Evolutionary conservation across 148 eudicot species (phyloP), one percentile per base, ranked within the genome.

Genomic region (Spergularia bocconei): DNA sequence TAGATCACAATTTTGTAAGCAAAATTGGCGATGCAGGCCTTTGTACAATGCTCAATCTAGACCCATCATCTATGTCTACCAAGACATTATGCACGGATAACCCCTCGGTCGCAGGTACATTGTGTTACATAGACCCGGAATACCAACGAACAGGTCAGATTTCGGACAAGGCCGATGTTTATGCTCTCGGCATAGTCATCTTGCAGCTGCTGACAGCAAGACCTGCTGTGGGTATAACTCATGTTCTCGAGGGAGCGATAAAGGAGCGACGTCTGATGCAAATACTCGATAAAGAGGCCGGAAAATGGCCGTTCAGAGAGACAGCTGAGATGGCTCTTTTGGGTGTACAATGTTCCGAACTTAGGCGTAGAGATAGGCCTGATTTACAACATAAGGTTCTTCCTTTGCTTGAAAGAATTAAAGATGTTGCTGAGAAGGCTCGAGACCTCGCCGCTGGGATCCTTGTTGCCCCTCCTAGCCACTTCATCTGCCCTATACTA

Each of bases 11-110:
- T 74, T 71, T 86, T 2, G 91, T 91, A 53, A 94, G 96, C 87
- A 94, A 94, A 84, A 94, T 94, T 13, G 90, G 97, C n/a, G 97
- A 91, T 72, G 91, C 92, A 47, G 97, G 96, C 63, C 95, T 93
- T 54, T 85, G 93, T 20, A 87, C 88, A 19, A 81, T 90, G 93
- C 81, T 91, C 10, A 65, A 80, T 61, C 19, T 70, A 16, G 90
- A 84, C 17, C 77, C 87, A 14, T 70, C 85, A 15, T 69, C 92
- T 6, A 54, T 73, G 44, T 67, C 79, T 41, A 65, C 52, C 19
- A 71, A 77, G 63, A 78, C 88, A 23, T 41, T 80, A 12, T 81
- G 74, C 84, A 81, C 81, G 20, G 88, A 87, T 91, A 6, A 81
- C 83, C 21, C 89, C 84, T 4, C 48, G 10, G 48, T 44, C 10